Conservation (phyloP, 768 basidiomycete genomes). For the Leccinum disarticulatum region DNA sequence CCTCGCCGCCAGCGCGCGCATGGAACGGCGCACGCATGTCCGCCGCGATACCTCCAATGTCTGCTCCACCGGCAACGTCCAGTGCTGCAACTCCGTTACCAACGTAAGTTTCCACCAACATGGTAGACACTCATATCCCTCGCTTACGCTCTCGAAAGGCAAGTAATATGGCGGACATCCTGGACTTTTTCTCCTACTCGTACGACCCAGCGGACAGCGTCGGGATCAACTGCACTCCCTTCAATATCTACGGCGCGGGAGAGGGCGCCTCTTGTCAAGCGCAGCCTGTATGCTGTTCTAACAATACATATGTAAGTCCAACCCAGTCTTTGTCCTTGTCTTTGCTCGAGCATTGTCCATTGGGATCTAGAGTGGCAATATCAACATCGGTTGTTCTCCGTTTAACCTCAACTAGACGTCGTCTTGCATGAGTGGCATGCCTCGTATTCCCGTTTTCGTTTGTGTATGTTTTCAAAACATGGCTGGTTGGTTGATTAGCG, state of each 20-base stretch:
- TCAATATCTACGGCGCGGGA: slow-evolving; percentile 22
- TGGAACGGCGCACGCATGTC: slow-evolving; percentile 17
- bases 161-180: not conserved
- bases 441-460: not conserved
- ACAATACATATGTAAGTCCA: slow-evolving; percentile 20
- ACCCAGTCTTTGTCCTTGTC: not conserved
- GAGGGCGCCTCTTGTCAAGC: slow-evolving; percentile 20
- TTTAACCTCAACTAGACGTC: slow-evolving; percentile 20
- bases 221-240: slow-evolving; percentile 26
- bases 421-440: not conserved
- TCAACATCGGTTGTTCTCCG: slow-evolving; percentile 29
- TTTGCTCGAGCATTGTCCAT: not conserved
- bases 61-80: slow-evolving; percentile 22
- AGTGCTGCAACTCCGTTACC: slow-evolving; percentile 22
- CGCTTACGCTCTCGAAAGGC: slow-evolving; percentile 11
- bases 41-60: slow-evolving; percentile 4
- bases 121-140: not conserved
- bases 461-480: slow-evolving; percentile 5
- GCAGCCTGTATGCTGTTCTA: slow-evolving; percentile 29
- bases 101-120: slow-evolving; percentile 16
- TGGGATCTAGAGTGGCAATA: slow-evolving; percentile 11
- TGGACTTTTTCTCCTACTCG: slow-evolving; percentile 7
- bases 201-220: slow-evolving; percentile 21
- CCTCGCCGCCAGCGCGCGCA: slow-evolving; percentile 23
- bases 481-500: slow-evolving; percentile 1